Evolutionary conservation across 192 early-diverging fungal species (phyloP).

Genomic region (Gonapodya sp.): DNA sequence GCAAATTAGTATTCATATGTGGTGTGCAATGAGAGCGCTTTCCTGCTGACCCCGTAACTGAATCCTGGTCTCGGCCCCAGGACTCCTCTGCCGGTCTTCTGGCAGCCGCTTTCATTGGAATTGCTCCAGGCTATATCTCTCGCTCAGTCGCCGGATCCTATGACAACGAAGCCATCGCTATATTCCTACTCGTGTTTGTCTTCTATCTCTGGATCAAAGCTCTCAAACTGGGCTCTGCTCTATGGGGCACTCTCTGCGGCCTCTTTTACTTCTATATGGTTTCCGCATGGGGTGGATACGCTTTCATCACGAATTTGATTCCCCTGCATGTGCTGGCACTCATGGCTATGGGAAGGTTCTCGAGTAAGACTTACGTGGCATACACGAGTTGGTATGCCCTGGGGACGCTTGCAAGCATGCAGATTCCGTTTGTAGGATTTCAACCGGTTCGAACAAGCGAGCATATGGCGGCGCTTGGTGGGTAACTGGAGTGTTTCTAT

Average conservation of each 20-base stretch:
- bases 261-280: slow-evolving; percentile 99
- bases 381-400: slow-evolving; percentile 98
- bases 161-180: slow-evolving; percentile 99
- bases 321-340: slow-evolving; percentile 93
- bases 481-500: slow-evolving; percentile 8
- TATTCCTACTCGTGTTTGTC: slow-evolving; percentile 95
- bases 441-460: slow-evolving; percentile 93
- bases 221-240: slow-evolving; percentile 84
- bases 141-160: slow-evolving; percentile 99
- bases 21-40: too few relatives aligned
- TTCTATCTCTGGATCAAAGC: slow-evolving; percentile 99
- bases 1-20: too few relatives aligned
- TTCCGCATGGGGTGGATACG: slow-evolving; percentile 98
- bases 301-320: slow-evolving; percentile 98
- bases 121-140: slow-evolving; percentile 99
- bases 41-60: too few relatives aligned
- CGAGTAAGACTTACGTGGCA: slow-evolving; percentile 83
- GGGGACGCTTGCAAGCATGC: slow-evolving; percentile 95
- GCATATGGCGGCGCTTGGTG: slow-evolving; percentile 98
- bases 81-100: slow-evolving; percentile 85
- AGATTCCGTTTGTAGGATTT: slow-evolving; percentile 99
- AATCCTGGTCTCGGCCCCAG: too few relatives aligned
- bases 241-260: slow-evolving; percentile 77
- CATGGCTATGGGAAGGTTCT: slow-evolving; percentile 92
- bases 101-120: slow-evolving; percentile 95